Evolutionary conservation across 169 alveolate genomes (phyloP), one percentile per base, ranked within the genome.

Genomic region (Plasmodium vivax): DNA sequence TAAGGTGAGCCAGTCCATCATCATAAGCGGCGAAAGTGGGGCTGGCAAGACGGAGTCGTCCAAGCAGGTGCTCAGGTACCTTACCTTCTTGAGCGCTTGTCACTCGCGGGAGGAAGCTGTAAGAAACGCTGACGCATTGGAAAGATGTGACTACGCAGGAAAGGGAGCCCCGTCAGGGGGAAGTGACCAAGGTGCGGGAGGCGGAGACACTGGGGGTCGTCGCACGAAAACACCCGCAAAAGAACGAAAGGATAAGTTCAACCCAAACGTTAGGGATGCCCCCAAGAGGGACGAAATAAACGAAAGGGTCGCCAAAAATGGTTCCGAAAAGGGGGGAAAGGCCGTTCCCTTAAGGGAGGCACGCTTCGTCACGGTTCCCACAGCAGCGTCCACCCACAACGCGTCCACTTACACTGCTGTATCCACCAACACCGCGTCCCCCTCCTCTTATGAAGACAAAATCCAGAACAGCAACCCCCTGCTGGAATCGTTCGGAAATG

Each of bases 31-130:
- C 0, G 99, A 99, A 95, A 98, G 99, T 75, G 99, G 99, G 0
- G 99, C 99, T 9, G 99, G 99, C 9, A 99, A 99, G 96, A 99
- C 99, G 1, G 99, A 99, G 97, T 98, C 99, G 51, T 99, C 99
- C 41, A 99, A 99, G 87, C 98, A 97, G 88, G 96, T 97, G 72
- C 94, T 97, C 95, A 94, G 72, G 92, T 97, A 94, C 80, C 96
- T 97, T 74, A 98, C 98, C 12, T 95, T 94, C 73, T 82, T 92
- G 47, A 92, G 95, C 36, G 77, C 56, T 81, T 92, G 92, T 54
- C 84, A 92, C 36, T 72, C 75, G 32, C 72, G 74, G 27, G 79
- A 72, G 41, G 34, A 19, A 9, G 16, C 10, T 1, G 36, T 32
- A 71, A 34, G 54, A 30, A n/a, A 36, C 4, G 56, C 10, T 12